A percentile compares a stretch with the other conserved stretches of the same genome.
These are phyloP conservation scores for Diddensiella caesifluorescens DNA, from an alignment of 805 yeast species.

Conservation along the genomic window DNA sequence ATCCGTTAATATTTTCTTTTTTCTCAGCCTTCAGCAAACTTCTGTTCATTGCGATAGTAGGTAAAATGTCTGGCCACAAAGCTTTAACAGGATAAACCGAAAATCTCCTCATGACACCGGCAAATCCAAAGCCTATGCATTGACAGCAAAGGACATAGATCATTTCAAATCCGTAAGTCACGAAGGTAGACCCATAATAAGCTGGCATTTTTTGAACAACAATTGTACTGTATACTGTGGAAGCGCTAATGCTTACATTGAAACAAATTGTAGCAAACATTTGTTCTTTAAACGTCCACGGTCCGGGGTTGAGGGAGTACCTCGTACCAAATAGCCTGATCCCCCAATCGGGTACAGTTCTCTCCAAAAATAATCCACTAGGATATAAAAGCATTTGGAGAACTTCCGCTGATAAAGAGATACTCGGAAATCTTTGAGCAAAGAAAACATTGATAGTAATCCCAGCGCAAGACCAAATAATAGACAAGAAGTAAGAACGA, in stretches of 20 bases:
- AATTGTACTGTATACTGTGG: slow-evolving; percentile 16
- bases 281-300: slow-evolving; percentile 59
- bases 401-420: slow-evolving; percentile 40
- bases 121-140: slow-evolving; percentile 49
- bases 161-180: slow-evolving; percentile 41
- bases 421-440: slow-evolving; percentile 49
- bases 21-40: slow-evolving; percentile 35
- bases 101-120: slow-evolving; percentile 51
- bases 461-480: slow-evolving; percentile 46
- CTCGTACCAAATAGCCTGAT: slow-evolving; percentile 38
- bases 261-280: slow-evolving; percentile 46
- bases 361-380: slow-evolving; percentile 41
- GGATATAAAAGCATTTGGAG: slow-evolving; percentile 47
- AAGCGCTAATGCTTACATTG: slow-evolving; percentile 9
- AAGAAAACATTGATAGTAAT: slow-evolving; percentile 53
- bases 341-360: slow-evolving; percentile 44
- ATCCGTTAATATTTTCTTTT: slow-evolving; percentile 36
- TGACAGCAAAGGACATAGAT: slow-evolving; percentile 45
- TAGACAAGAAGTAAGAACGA: slow-evolving; percentile 38
- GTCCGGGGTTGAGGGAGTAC: slow-evolving; percentile 50
- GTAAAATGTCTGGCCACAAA: slow-evolving; percentile 52
- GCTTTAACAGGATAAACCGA: slow-evolving; percentile 41
- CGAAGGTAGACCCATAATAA: slow-evolving; percentile 29
- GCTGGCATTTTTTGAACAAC: slow-evolving; percentile 24
- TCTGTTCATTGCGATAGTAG: slow-evolving; percentile 49